Base-by-base conservation (phyloP, 1,284 basidiomycete genomes). In the Irpex lacteus region DNA sequence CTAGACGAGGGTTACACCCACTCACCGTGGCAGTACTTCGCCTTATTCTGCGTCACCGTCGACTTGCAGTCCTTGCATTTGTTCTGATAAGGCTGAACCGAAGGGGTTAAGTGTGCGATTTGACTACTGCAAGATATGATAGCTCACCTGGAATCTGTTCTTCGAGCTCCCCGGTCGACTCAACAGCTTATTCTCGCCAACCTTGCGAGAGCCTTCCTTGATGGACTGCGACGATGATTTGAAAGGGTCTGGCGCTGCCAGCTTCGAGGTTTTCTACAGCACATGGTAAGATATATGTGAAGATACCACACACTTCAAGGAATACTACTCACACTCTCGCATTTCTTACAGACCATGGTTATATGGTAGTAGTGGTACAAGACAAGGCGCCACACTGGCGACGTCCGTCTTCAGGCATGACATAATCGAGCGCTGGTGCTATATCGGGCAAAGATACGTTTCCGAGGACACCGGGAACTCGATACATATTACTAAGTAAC, bases 21-120 rank as follows among this genome's bases (percentile, higher is more conserved):
- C 80, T 67, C 65, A 92, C 92, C 88, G 81, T 94, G 92, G 71
- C 92, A 94, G 75, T 90, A 94, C 77, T 92, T 94, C 34, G 90
- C 92, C 69, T 83, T 86, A 70, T 93, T 93, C 82, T 94, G 91
- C 8, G 91, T 91, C 34, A 87, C 86, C 0, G 87, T 83, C 70
- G 88, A 87, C 76, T 92, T 92, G 73, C 92, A 94, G 70, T 91
- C 90, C 75, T 89, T 92, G 74, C 92, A 94, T 74, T 91, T 92
- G 59, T 84, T 83, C 76, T 90, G 86, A 76, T 94, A 94, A 44
- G 91, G 91, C 89, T 91, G 72, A 65, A 61, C 62, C 64, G 69
- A 66, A 61, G 44, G 37, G 38, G 60, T 70, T 65, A 5, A 49
- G 32, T 64, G 58, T 53, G 44, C 8, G 1, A 13, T 32, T 8